Evolutionary conservation across 148 eudicot species (phyloP).

Genomic region (Polygonum aviculare): DNA sequence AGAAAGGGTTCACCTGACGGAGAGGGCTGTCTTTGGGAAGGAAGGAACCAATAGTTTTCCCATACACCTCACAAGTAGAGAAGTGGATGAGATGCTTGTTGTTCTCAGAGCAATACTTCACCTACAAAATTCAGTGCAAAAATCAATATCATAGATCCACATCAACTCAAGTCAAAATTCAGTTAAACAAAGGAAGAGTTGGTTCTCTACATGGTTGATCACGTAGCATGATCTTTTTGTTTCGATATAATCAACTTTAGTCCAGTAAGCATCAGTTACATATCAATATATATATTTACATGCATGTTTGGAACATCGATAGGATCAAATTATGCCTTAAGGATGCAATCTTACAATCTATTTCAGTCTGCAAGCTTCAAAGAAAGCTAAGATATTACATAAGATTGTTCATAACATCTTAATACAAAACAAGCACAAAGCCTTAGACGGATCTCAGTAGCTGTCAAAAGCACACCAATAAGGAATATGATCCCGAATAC

Average conservation of each 20-base stretch:
- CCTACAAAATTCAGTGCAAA: conserved; percentile 31
- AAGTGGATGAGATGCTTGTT: conserved; percentile 94
- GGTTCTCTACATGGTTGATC: no score
- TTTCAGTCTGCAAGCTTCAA: neutral
- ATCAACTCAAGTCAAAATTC: conserved; percentile 11
- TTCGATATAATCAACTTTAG: no score
- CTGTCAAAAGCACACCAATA: no score
- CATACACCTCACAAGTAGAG: conserved; percentile 98
- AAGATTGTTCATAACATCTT: neutral
- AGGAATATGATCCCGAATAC: no score
- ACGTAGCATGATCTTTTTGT: no score
- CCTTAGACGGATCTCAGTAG: no score
- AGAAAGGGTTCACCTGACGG: conserved; percentile 50
- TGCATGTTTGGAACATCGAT: neutral
- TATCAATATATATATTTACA: neutral
- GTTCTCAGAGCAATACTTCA: conserved; percentile 95
- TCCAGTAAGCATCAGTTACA: neutral
- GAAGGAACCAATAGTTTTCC: conserved; percentile 86
- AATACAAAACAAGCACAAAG: neutral
- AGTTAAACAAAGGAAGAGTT: no score
- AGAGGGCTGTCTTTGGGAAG: conserved; percentile 87
- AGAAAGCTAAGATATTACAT: no score
- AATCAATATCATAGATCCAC: conserved; percentile 20
- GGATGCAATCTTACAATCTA: neutral
- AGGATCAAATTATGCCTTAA: neutral